Conservation (phyloP, 441 rosid genomes). For the Pelargonium hybrid region DNA sequence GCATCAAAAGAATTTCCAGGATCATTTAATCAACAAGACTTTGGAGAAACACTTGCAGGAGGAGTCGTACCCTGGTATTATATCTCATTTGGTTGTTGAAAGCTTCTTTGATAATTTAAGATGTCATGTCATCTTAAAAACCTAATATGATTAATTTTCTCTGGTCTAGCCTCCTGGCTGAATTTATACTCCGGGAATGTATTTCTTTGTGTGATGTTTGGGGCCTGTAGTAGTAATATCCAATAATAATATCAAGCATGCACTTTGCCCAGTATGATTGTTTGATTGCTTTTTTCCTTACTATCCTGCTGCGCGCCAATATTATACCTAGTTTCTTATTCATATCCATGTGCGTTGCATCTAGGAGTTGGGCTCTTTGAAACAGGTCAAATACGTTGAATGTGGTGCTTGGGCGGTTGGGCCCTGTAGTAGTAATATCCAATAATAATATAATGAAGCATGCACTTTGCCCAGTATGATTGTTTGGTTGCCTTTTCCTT, state of each 20-base stretch:
- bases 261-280: too few relatives aligned
- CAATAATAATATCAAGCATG: too few relatives aligned
- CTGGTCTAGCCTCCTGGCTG: neutral
- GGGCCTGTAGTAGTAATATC: too few relatives aligned
- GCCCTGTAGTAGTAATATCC: too few relatives aligned
- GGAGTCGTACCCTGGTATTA: constrained; percentile 35
- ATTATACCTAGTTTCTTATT: neutral
- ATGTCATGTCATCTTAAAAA: neutral
- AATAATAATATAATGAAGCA: too few relatives aligned
- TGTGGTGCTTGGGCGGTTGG: neutral
- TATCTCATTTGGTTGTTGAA: constrained; percentile 5
- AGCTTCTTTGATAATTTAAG: neutral
- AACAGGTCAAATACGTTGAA: neutral
- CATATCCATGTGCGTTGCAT: neutral
- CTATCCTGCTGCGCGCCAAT: too few relatives aligned
- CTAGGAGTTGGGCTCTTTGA: neutral
- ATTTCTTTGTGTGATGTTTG: neutral
- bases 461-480: too few relatives aligned
- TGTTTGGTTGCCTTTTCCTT: too few relatives aligned
- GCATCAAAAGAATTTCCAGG: constrained; percentile 79
- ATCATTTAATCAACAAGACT: constrained; percentile 67
- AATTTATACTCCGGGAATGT: neutral
- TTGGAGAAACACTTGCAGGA: constrained; percentile 52
- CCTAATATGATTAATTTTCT: too few relatives aligned
- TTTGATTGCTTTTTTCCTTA: too few relatives aligned